Base-by-base conservation (phyloP, 2,329 filamentous ascomycete species). In the Cladosporium phlei region DNA sequence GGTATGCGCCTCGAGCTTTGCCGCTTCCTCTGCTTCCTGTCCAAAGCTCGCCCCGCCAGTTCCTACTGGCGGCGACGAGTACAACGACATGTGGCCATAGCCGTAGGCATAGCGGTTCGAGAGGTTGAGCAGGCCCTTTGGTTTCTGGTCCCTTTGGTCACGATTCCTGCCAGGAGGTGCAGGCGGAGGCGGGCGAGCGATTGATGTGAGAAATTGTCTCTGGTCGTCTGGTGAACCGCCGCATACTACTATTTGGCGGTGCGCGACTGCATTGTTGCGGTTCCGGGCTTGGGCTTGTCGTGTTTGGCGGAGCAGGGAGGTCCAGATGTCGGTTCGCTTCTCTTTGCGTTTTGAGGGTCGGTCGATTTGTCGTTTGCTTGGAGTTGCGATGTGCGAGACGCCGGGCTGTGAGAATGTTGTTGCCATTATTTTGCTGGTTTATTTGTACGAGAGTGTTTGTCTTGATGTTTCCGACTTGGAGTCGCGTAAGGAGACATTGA, bases 81-180 rank as follows among this genome's bases (percentile, higher is more conserved):
- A 64, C 16, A 64, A 47, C 16, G 58, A 61, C 46, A 61, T 52
- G 50, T 63, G 58, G 2, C 62, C 62, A 50, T 64, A 64, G 9
- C 62, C 62, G 49, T 61, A 63, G 19, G 62, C 62, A 49, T 59
- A 63, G 30, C 53, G 50, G 46, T 64, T 64, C 47, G 60, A 62
- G 51, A 64, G 50, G 38, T 51, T 50, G 46, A 63, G 47, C 42
- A 61, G 56, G 29, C 62, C 62, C 47, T 55, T 61, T 12, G 49
- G 25, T 35, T 45, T 54, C 35, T 56, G 54, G 19, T 47, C 45
- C 16, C 32, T 38, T 30, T 40, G 35, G 17, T 46, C 43, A 28
- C 55, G 56, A 30, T 55, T 53, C 14, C 50, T 32, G 11, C 52
- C 48, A 10, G 59, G 55, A 37, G 57, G 53, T 29, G 54, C 42